Base-by-base conservation (phyloP, 2,329 filamentous ascomycete species). In the Fusarium beomiforme region DNA sequence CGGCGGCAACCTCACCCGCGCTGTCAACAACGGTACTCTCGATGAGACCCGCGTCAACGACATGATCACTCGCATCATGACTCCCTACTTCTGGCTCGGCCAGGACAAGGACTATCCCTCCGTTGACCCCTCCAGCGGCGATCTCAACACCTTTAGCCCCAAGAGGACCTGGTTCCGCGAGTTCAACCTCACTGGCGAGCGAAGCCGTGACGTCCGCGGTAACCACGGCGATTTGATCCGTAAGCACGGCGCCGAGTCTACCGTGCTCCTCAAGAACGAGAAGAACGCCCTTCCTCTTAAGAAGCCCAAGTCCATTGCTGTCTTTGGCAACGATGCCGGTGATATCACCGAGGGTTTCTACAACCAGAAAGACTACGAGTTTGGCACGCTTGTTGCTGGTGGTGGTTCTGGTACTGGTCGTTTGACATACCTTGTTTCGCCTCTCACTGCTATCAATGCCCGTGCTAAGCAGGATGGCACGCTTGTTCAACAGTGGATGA, bases 221-320 rank as follows among this genome's bases (percentile, higher is more conserved):
- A 83, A 90, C 73, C 86, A 90, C 36, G 88, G 84, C 8, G 78
- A 84, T 2, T 77, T 90, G 8, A 83, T 88, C 71, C 84, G 88
- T 53, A 88, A 87, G 84, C 86, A 90, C 71, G 85, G 78, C 19
- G 78, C 81, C 17, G 80, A 79, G 62, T 91, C 91, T 23, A 91
- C 88, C 16, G 88, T 94, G 19, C 85, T 95, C 4, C 83, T 95
- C 67, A 95, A 95, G 85, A 95, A 95, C 80, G 82, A 82, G 33
- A 85, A 85, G 67, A 85, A 85, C 37, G 85, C 85, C 3, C 83
- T 94, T 10, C 92, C 92, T 0, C 82, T 89, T 39, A 85, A 85
- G 75, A 81, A 80, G 6, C 85, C 84, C 89, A 79, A 90, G 84
- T 79, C 83, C 81, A 79, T 90, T 86, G 82, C 86, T 78, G 72